Evolutionary conservation across 257 asterid genomes (phyloP).

Genomic region (Forsythia viridissima): DNA sequence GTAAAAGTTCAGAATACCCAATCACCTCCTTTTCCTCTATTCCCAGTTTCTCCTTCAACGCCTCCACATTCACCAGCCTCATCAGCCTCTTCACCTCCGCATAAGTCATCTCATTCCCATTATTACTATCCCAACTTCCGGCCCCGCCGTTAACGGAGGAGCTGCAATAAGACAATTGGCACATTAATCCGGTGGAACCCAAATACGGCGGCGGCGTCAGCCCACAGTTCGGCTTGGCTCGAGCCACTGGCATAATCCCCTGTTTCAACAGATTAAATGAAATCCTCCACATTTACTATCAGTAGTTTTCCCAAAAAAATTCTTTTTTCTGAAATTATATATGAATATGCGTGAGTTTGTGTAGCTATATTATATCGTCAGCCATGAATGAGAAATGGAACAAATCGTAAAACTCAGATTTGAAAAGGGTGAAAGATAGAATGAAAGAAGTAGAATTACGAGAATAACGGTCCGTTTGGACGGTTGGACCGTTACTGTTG

Average conservation of each 20-base stretch:
- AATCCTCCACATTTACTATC: slow-evolving; percentile 51
- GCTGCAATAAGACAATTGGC: slow-evolving; percentile 30
- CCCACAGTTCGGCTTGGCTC: slow-evolving; percentile 12
- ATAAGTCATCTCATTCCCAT: slow-evolving; percentile 42
- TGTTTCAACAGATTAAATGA: slow-evolving; percentile 40
- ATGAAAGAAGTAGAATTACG: background rate
- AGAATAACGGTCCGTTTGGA: slow-evolving; percentile 12
- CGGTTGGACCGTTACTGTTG: background rate
- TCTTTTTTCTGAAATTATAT: background rate
- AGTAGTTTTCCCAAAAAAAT: background rate
- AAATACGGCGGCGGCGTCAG: background rate
- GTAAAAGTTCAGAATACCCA: slow-evolving; percentile 58
- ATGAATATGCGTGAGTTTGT: background rate
- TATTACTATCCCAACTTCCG: slow-evolving; percentile 13
- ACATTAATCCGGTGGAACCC: slow-evolving; percentile 26
- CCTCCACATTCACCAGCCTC: slow-evolving; percentile 88
- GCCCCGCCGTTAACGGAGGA: slow-evolving; percentile 22
- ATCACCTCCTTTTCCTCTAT: slow-evolving; percentile 72
- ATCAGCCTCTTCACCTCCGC: slow-evolving; percentile 86
- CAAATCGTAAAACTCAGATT: background rate
- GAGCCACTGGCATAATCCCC: slow-evolving; percentile 23
- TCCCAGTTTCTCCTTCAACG: slow-evolving; percentile 70
- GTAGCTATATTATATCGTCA: background rate
- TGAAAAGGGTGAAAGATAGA: background rate
- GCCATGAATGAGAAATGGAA: background rate